Percentiles rank a stretch among this genome's conserved stretches.
These are phyloP conservation scores for Potentilla sterilis DNA, from an alignment of 306 rosid genomes.

Conservation along the genomic window DNA sequence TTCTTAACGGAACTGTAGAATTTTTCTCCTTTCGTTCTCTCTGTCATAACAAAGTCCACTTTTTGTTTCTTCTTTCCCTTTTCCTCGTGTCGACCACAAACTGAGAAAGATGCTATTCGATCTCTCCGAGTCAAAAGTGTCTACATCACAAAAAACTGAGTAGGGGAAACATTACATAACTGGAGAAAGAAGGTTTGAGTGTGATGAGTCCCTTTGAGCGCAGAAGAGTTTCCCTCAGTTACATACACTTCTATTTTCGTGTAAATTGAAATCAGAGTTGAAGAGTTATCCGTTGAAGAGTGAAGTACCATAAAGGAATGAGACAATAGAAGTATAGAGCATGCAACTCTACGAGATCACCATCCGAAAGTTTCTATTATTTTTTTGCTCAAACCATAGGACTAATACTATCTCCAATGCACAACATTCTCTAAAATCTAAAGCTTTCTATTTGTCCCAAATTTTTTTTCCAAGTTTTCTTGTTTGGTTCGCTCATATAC, in stretches of 20 bases:
- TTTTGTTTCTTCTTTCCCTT: conserved; percentile 6
- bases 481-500: too few species aligned
- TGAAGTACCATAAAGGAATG: background rate
- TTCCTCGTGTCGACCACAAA: conserved; percentile 5
- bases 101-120: conserved; percentile 7
- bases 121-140: conserved; percentile 7
- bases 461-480: too few species aligned
- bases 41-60: conserved; percentile 12
- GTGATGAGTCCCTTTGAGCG: background rate
- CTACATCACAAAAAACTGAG: conserved; percentile 1
- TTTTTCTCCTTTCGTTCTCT: background rate
- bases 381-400: background rate
- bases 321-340: background rate
- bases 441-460: too few species aligned
- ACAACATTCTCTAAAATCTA: too few species aligned
- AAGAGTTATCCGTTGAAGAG: background rate
- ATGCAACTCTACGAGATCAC: background rate
- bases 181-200: conserved; percentile 4
- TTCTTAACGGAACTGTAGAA: background rate
- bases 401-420: too few species aligned
- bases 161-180: background rate
- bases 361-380: background rate
- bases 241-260: background rate
- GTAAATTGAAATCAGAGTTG: background rate
- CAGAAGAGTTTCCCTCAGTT: background rate